Evolutionary conservation across 1,284 basidiomycete genomes (phyloP).

Genomic region (Neolentinus lepideus): DNA sequence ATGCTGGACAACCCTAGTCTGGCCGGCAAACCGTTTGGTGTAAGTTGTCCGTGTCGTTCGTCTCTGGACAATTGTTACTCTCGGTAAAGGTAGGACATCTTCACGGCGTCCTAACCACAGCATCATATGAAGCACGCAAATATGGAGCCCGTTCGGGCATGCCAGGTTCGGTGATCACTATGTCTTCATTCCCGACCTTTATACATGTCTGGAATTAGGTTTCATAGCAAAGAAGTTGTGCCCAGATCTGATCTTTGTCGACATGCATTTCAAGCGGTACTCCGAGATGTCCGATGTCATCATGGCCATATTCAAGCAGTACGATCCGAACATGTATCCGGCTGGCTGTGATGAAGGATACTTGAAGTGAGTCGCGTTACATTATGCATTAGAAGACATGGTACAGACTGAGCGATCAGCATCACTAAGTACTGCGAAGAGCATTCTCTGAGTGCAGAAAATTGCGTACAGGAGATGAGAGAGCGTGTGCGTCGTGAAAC

Average conservation of each 20-base stretch:
- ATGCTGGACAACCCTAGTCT: constrained; percentile 75
- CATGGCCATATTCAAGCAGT: constrained; percentile 65
- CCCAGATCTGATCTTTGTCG: constrained; percentile 80
- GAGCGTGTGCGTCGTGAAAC: constrained; percentile 68
- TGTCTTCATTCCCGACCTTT: not conserved
- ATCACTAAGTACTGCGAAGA: constrained; percentile 73
- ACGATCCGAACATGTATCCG: constrained; percentile 75
- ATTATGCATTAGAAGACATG: constrained; percentile 4
- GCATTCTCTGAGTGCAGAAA: constrained; percentile 57
- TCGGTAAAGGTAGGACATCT: constrained; percentile 46
- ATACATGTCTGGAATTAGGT: constrained; percentile 28
- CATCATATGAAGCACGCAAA: constrained; percentile 88
- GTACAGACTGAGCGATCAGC: constrained; percentile 27
- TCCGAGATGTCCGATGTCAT: constrained; percentile 63
- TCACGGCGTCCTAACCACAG: constrained; percentile 75
- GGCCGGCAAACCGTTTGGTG: constrained; percentile 82
- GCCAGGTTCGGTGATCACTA: constrained; percentile 47
- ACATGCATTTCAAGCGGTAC: constrained; percentile 60
- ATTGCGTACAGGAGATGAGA: constrained; percentile 77
- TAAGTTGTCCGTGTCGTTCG: constrained; percentile 28
- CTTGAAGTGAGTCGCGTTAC: constrained; percentile 55
- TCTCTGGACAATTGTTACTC: not conserved
- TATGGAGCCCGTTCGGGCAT: constrained; percentile 87
- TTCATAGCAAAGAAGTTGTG: constrained; percentile 94
- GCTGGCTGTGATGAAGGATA: constrained; percentile 89